Conservation (phyloP, 2,329 filamentous ascomycete species). For the Clonostachys sp. region DNA sequence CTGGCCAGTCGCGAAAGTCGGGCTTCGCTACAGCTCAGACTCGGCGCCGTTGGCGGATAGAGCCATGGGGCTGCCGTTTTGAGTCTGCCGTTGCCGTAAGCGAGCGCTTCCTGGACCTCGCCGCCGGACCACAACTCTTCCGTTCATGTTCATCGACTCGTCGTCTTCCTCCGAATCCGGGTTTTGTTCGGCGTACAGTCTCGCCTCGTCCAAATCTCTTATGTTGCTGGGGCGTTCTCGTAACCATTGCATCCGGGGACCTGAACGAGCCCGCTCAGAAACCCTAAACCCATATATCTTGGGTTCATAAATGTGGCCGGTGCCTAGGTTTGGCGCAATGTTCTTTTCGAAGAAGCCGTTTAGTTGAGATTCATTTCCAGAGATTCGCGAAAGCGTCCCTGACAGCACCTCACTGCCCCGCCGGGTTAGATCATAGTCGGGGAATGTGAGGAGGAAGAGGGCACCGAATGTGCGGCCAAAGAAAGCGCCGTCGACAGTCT, state of each 20-base stretch:
- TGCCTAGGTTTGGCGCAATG: slow-evolving; percentile 81
- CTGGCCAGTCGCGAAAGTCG: not conserved
- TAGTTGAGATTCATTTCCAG: slow-evolving; percentile 50
- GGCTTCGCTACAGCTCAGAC: slow-evolving; percentile 42
- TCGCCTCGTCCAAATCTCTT: slow-evolving; percentile 78
- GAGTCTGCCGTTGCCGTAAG: slow-evolving; percentile 35
- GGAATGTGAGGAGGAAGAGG: slow-evolving; percentile 97
- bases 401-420: slow-evolving; percentile 58
- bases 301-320: slow-evolving; percentile 83
- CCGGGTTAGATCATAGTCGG: slow-evolving; percentile 84
- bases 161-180: slow-evolving; percentile 56
- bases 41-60: slow-evolving; percentile 52
- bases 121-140: slow-evolving; percentile 30
- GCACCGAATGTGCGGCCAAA: slow-evolving; percentile 97
- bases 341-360: slow-evolving; percentile 88
- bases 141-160: slow-evolving; percentile 37
- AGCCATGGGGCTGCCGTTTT: slow-evolving; percentile 53
- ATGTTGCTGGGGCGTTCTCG: slow-evolving; percentile 78
- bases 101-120: slow-evolving; percentile 35
- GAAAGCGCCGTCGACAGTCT: slow-evolving; percentile 95
- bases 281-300: slow-evolving; percentile 96
- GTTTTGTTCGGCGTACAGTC: slow-evolving; percentile 45
- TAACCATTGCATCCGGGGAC: slow-evolving; percentile 96
- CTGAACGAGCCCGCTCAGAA: slow-evolving; percentile 81
- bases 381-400: slow-evolving; percentile 21